Percentiles rank a stretch among this genome's conserved stretches.
phyloP scores from a whole-genome alignment of 257 asterid species.

The Solanum chilense region DNA sequence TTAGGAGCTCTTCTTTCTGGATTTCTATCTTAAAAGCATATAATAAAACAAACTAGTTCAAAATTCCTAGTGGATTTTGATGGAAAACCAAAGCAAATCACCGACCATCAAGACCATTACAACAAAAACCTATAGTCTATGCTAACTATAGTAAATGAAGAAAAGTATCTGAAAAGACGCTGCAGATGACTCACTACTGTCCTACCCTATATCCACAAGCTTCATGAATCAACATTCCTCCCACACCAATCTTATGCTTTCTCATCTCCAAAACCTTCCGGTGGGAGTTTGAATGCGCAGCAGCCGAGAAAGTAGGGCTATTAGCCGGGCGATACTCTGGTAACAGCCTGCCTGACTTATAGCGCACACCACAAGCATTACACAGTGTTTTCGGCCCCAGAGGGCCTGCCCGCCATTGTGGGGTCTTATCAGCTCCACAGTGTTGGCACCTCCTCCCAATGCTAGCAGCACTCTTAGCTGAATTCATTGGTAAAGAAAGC shows the following conservation, averaged over 20 bases:
- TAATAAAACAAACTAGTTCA: conserved; percentile 16
- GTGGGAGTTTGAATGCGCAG: conserved; percentile 74
- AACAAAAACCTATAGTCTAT: conserved; percentile 27
- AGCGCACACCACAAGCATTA: conserved; percentile 90
- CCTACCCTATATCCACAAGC: conserved; percentile 54
- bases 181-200: conserved; percentile 22
- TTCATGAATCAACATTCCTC: conserved; percentile 23
- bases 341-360: conserved; percentile 72
- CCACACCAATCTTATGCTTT: conserved; percentile 37
- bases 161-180: conserved; percentile 8
- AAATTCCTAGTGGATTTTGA: conserved; percentile 27
- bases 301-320: conserved; percentile 62
- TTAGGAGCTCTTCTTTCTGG: background rate
- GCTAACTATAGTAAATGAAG: conserved; percentile 20
- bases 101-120: conserved; percentile 22
- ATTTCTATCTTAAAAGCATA: conserved; percentile 5
- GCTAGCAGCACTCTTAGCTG: conserved; percentile 6
- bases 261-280: conserved; percentile 87
- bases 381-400: conserved; percentile 81
- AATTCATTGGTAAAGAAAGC: conserved; percentile 10
- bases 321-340: conserved; percentile 90
- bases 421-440: conserved; percentile 77
- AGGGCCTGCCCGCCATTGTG: conserved; percentile 93
- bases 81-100: conserved; percentile 11
- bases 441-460: conserved; percentile 71